These are phyloP conservation scores for Pichia terricola DNA, from an alignment of 1,139 yeast genomes.

Conservation along the genomic window DNA sequence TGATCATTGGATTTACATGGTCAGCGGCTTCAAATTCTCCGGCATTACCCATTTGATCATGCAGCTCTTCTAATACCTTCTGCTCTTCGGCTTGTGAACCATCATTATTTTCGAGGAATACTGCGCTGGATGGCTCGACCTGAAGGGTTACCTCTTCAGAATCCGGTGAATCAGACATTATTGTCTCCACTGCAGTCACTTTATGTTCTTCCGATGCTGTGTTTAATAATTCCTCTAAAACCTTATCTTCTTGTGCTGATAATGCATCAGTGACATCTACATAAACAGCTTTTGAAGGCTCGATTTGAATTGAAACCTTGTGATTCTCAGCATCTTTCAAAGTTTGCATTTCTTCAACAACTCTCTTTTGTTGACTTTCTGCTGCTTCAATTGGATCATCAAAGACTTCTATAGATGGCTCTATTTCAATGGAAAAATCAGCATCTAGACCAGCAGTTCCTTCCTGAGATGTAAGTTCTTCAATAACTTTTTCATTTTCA, in stretches of 20 bases:
- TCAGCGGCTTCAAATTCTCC: not conserved
- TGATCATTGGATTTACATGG: conserved; percentile 2
- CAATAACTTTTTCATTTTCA: not conserved
- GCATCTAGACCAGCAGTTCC: not conserved
- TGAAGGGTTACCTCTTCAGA: not conserved
- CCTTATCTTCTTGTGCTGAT: not conserved
- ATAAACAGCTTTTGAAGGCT: conserved; percentile 1
- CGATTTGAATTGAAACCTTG: conserved; percentile 3
- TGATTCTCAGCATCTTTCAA: not conserved
- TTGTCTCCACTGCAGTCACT: too few relatives aligned
- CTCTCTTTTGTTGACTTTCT: not conserved
- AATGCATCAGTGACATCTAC: not conserved
- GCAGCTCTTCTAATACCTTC: not conserved
- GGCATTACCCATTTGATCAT: not conserved
- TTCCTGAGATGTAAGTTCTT: too few relatives aligned
- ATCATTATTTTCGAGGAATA: not conserved
- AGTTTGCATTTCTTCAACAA: not conserved
- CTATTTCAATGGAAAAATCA: conserved; percentile 2
- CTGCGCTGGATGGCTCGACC: conserved; percentile 2
- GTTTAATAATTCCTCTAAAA: not conserved
- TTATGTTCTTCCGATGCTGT: too few relatives aligned
- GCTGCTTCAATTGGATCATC: conserved; percentile 1
- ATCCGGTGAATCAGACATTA: too few relatives aligned
- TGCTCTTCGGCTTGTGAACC: not conserved
- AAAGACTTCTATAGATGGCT: conserved; percentile 4